A percentile compares a stretch with the other conserved stretches of the same genome.
Conservation (phyloP, 2,329 filamentous ascomycete species). For the Magnaporthales sp. region DNA sequence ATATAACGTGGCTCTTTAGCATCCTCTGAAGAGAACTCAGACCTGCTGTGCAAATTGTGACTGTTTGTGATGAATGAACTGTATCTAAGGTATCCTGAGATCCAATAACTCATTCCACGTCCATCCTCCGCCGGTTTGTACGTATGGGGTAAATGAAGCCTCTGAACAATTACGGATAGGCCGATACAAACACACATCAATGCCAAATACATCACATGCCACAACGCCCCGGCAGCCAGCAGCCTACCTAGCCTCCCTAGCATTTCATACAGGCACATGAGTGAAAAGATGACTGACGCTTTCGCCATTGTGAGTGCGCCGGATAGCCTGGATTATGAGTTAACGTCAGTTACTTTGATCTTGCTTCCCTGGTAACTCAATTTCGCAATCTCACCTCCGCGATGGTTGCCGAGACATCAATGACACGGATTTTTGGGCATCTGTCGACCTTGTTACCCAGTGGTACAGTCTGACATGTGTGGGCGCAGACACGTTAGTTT, state of each 20-base stretch:
- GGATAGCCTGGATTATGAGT: conserved; percentile 41
- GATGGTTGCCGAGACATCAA: conserved; percentile 81
- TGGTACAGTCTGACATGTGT: conserved; percentile 51
- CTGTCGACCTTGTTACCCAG: conserved; percentile 65
- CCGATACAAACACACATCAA: not conserved
- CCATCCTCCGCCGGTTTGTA: not conserved
- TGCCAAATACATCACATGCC: not conserved
- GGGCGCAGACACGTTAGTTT: not conserved
- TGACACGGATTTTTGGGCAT: conserved; percentile 77
- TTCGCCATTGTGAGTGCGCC: conserved; percentile 59
- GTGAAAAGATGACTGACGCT: conserved; percentile 60
- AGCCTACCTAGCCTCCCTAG: not conserved
- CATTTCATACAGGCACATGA: conserved; percentile 46
- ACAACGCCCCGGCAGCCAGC: not conserved
- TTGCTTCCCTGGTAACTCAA: not conserved
- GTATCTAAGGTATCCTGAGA: not conserved
- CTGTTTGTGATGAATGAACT: not conserved
- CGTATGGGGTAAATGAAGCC: not conserved
- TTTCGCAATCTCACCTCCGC: conserved; percentile 33
- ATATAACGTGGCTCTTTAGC: not conserved
- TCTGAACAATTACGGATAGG: not conserved
- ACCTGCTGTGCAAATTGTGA: not conserved
- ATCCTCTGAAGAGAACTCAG: not conserved
- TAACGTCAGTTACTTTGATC: conserved; percentile 6
- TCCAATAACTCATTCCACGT: not conserved